phyloP scores from a whole-genome alignment of 1,139 yeast species.

The Kodamaea sp. region DNA sequence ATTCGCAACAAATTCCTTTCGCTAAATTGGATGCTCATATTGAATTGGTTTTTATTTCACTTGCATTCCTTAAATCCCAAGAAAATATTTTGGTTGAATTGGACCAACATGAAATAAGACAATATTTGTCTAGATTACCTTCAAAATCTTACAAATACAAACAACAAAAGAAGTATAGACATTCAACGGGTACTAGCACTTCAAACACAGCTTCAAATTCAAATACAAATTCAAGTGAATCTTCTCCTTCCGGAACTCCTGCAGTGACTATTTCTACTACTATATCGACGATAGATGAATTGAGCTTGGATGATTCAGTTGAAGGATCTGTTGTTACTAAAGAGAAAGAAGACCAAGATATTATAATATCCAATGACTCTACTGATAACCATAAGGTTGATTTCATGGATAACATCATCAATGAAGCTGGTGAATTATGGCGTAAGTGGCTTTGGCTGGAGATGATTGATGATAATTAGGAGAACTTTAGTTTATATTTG shows the following conservation, averaged over 20 bases:
- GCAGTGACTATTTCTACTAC: conserved; percentile 11
- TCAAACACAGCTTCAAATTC: conserved; percentile 8
- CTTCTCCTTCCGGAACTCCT: conserved; percentile 10
- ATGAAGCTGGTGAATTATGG: conserved; percentile 87
- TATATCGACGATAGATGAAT: conserved; percentile 4
- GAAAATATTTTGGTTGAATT: conserved; percentile 76
- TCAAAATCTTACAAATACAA: conserved; percentile 41
- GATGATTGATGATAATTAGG: conserved; percentile 46
- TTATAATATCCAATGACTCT: conserved; percentile 36
- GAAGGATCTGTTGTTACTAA: conserved; percentile 1
- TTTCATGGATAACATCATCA: conserved; percentile 66
- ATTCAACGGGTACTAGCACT: conserved; percentile 8
- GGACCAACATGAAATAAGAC: conserved; percentile 86
- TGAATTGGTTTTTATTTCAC: conserved; percentile 70
- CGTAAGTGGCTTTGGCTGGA: conserved; percentile 80
- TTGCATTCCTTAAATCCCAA: conserved; percentile 77
- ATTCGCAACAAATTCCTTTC: conserved; percentile 45
- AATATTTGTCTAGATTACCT: conserved; percentile 60
- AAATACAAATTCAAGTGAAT: conserved; percentile 10
- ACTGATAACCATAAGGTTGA: conserved; percentile 36
- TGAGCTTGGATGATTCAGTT: conserved; percentile 2
- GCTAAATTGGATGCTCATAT: conserved; percentile 73
- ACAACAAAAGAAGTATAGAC: conserved; percentile 17
- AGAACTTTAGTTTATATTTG: not conserved
- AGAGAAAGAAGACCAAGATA: conserved; percentile 6